Percentiles rank a stretch among this genome's conserved stretches.
Evolutionary conservation across 805 yeast species (phyloP).

Genomic region (Cyberlindnera saturnus): DNA sequence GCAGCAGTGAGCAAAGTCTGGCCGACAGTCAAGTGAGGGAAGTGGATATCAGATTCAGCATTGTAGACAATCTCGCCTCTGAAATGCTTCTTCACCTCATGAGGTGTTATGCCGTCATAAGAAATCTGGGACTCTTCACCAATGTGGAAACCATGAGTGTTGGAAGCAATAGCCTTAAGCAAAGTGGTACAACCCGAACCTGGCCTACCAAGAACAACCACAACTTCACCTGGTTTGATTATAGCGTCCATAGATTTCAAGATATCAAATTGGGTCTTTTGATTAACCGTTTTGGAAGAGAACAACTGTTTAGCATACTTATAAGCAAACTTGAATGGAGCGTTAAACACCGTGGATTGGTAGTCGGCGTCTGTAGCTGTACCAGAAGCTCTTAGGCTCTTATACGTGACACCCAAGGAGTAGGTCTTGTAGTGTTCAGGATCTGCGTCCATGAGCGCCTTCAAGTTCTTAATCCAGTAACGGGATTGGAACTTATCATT

Average conservation of each 20-base stretch:
- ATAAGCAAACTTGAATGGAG: too few species aligned
- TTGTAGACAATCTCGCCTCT: slow-evolving; percentile 61
- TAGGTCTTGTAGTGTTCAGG: too few species aligned
- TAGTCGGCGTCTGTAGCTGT: too few species aligned
- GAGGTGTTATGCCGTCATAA: slow-evolving; percentile 43
- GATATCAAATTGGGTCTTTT: slow-evolving; percentile 34
- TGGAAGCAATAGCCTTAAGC: slow-evolving; percentile 48
- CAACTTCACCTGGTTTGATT: slow-evolving; percentile 57
- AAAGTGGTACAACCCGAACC: slow-evolving; percentile 69
- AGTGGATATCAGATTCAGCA: slow-evolving; percentile 60
- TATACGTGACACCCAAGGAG: too few species aligned
- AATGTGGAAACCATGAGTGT: slow-evolving; percentile 50
- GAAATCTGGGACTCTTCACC: slow-evolving; percentile 38
- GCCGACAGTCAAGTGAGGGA: slow-evolving; percentile 58
- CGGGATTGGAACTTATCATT: too few species aligned
- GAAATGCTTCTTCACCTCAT: slow-evolving; percentile 38
- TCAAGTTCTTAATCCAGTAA: too few species aligned
- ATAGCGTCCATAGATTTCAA: slow-evolving; percentile 53
- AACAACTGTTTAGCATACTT: too few species aligned
- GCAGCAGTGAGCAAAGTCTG: slow-evolving; percentile 55
- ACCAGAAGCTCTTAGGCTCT: too few species aligned
- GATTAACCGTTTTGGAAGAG: slow-evolving; percentile 18
- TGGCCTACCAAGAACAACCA: slow-evolving; percentile 75
- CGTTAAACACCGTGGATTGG: too few species aligned
- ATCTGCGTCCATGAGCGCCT: too few species aligned